A percentile compares a stretch with the other conserved stretches of the same genome.
Evolutionary conservation across 2,329 filamentous ascomycete species (phyloP).

Genomic region (Rutstroemia sydowiana): DNA sequence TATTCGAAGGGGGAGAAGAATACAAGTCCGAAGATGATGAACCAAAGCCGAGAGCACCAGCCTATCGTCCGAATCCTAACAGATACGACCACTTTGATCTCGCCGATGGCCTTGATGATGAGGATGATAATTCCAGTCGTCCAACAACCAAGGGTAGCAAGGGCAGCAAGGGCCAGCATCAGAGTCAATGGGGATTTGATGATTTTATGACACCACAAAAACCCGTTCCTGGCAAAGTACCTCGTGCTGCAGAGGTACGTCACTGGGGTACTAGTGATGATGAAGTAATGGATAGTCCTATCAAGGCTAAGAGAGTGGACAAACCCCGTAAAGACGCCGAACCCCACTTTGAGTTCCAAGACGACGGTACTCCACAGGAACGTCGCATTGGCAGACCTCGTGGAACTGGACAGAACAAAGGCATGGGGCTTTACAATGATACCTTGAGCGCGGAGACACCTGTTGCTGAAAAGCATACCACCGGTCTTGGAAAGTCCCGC

Average conservation of each 20-base stretch:
- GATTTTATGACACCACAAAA: slow-evolving; percentile 84
- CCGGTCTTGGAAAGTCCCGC: no score
- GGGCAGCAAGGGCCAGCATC: slow-evolving; percentile 49
- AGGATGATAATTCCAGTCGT: slow-evolving; percentile 22
- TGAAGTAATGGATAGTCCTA: slow-evolving; percentile 49
- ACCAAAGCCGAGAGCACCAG: slow-evolving; percentile 37
- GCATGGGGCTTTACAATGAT: slow-evolving; percentile 69
- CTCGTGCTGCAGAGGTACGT: slow-evolving; percentile 61
- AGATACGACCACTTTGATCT: slow-evolving; percentile 87
- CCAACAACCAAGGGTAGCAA: slow-evolving; percentile 14
- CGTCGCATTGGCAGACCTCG: slow-evolving; percentile 40
- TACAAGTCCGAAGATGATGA: slow-evolving; percentile 33
- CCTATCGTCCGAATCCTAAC: slow-evolving; percentile 58
- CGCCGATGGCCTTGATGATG: slow-evolving; percentile 51
- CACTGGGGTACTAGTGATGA: slow-evolving; percentile 72
- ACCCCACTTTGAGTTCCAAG: slow-evolving; percentile 75
- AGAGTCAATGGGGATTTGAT: slow-evolving; percentile 77
- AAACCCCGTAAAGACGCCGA: slow-evolving; percentile 74
- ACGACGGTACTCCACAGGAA: slow-evolving; percentile 57
- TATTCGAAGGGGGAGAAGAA: slow-evolving; percentile 55
- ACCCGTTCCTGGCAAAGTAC: slow-evolving; percentile 48
- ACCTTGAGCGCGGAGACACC: no score
- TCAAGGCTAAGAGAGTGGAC: slow-evolving; percentile 48
- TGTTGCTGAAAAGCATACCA: no score
- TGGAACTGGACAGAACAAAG: slow-evolving; percentile 57